These are phyloP conservation scores for Drosera capensis DNA, from an alignment of 148 eudicot species.

Conservation along the genomic window DNA sequence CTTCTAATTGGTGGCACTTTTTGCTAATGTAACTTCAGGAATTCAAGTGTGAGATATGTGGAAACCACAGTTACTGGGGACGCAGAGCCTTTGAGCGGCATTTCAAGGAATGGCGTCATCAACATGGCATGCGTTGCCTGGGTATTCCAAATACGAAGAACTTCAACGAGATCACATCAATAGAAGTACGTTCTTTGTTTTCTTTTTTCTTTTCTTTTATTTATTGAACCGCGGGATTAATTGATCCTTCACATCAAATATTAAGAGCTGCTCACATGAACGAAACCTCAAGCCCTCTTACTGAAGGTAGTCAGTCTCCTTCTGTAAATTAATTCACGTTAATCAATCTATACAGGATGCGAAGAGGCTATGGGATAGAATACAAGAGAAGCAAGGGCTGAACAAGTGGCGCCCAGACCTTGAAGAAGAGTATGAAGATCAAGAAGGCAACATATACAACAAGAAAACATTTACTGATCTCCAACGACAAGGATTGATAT, in stretches of 20 bases:
- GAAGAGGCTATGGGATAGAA: conserved; percentile 76
- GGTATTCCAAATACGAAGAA: conserved; percentile 98
- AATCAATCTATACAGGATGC: conserved; percentile 72
- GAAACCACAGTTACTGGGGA: conserved; percentile 94
- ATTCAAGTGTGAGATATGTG: conserved; percentile 96
- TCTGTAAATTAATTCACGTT: too few species aligned
- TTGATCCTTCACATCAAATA: neutral
- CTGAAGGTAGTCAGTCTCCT: neutral
- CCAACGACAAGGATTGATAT: conserved; percentile 88
- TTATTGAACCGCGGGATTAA: neutral
- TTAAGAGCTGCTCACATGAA: neutral
- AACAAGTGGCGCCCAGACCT: conserved; percentile 97
- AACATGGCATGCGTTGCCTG: conserved; percentile 97
- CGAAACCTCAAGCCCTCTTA: neutral
- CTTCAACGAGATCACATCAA: conserved; percentile 89
- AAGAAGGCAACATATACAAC: conserved; percentile 87
- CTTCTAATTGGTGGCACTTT: conserved; percentile 5
- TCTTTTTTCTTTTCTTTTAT: neutral
- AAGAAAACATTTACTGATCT: conserved; percentile 88
- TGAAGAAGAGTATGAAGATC: conserved; percentile 91
- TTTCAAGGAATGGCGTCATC: conserved; percentile 96
- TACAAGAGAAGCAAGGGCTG: conserved; percentile 73
- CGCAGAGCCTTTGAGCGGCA: conserved; percentile 97
- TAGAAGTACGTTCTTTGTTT: conserved; percentile 37
- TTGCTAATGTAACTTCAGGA: conserved; percentile 33